phyloP scores from a whole-genome alignment of 2,329 filamentous ascomycete species.

The Claviceps paspali region DNA sequence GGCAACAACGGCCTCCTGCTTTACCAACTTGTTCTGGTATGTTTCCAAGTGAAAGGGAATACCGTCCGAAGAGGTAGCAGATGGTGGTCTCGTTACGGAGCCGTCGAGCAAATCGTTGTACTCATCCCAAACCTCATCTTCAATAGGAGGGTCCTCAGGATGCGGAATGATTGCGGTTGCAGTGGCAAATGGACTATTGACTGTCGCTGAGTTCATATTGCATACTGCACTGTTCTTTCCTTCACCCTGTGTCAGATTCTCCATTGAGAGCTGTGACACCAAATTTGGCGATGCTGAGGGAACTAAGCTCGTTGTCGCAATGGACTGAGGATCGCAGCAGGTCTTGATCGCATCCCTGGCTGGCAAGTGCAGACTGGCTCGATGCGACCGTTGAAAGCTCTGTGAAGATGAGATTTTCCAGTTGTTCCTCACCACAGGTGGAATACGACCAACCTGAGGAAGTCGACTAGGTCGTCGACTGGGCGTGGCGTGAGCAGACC shows the following conservation, averaged over 20 bases:
- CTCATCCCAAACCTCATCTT: conserved; percentile 90
- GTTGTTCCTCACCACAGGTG: conserved; percentile 58
- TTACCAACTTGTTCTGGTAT: conserved; percentile 24
- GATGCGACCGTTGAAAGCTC: conserved; percentile 77
- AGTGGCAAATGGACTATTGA: conserved; percentile 40
- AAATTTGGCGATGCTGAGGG: conserved; percentile 25
- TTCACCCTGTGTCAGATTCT: conserved; percentile 14
- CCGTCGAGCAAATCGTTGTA: conserved; percentile 75
- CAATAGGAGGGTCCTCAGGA: conserved; percentile 45
- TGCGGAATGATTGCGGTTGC: conserved; percentile 53
- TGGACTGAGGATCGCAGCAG: conserved; percentile 18
- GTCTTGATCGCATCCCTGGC: conserved; percentile 16
- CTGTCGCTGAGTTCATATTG: conserved; percentile 17
- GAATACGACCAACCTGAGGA: conserved; percentile 73
- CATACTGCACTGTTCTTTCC: conserved; percentile 16
- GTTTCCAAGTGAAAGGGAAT: conserved; percentile 40
- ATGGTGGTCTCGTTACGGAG: conserved; percentile 27
- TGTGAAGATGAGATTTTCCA: conserved; percentile 53
- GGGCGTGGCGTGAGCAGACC: conserved; percentile 3
- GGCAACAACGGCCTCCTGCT: conserved; percentile 19
- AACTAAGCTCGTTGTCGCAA: conserved; percentile 36
- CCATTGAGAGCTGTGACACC: conserved; percentile 20
- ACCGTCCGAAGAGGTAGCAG: conserved; percentile 40
- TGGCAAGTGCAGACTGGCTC: conserved; percentile 29
- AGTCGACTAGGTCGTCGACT: conserved; percentile 39